These are phyloP conservation scores for Penicillium crustosum DNA, from an alignment of 2,329 filamentous ascomycete species.

Conservation along the genomic window DNA sequence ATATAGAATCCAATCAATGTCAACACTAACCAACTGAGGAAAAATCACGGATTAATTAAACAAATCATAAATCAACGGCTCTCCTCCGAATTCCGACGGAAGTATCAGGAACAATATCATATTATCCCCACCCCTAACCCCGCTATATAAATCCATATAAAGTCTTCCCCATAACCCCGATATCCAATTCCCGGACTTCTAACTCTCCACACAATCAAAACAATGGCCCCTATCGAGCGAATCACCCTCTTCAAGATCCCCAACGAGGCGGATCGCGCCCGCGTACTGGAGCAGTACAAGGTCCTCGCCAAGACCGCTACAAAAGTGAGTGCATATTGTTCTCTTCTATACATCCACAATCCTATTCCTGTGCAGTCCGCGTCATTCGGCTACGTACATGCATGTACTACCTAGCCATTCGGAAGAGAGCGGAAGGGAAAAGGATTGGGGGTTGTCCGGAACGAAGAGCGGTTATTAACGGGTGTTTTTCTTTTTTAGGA, in stretches of 20 bases:
- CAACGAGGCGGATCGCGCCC: slow-evolving; percentile 45
- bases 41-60: no score
- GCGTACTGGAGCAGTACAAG: slow-evolving; percentile 48
- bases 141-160: slow-evolving; percentile 1
- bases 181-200: not conserved
- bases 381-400: not conserved
- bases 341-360: not conserved
- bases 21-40: not conserved
- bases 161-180: not conserved
- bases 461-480: slow-evolving; percentile 1
- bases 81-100: not conserved
- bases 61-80: not conserved
- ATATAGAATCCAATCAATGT: not conserved
- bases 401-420: not conserved
- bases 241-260: slow-evolving; percentile 57
- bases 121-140: not conserved
- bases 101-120: not conserved
- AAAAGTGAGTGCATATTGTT: slow-evolving; percentile 39
- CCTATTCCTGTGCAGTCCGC: not conserved
- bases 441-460: not conserved
- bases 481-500: slow-evolving; percentile 49
- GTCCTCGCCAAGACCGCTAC: slow-evolving; percentile 44
- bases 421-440: not conserved
- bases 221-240: slow-evolving; percentile 48
- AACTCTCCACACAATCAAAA: slow-evolving; percentile 1